Evolutionary conservation across 1,139 yeast species (phyloP).

Genomic region (Hansenula lynferdii): DNA sequence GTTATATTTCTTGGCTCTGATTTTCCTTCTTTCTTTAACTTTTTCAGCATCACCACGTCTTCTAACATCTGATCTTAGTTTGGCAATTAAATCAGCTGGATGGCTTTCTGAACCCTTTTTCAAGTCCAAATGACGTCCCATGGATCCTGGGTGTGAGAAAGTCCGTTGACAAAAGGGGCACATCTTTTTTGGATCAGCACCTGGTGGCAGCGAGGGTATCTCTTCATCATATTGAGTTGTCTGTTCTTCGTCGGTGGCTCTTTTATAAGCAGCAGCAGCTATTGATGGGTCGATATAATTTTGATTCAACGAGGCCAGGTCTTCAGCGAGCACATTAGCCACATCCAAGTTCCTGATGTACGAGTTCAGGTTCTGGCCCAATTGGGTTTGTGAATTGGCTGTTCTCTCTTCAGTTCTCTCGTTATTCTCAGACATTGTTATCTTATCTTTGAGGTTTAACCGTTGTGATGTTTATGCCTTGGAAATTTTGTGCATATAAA

Average conservation of each 20-base stretch:
- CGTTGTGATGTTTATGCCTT: slow-evolving; percentile 2
- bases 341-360: slow-evolving; percentile 18
- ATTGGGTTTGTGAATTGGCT: not conserved
- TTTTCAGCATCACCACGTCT: slow-evolving; percentile 42
- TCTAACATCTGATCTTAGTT: slow-evolving; percentile 39
- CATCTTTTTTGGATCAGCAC: slow-evolving; percentile 32
- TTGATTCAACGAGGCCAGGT: slow-evolving; percentile 9
- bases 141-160: slow-evolving; percentile 47
- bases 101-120: slow-evolving; percentile 42
- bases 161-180: slow-evolving; percentile 44
- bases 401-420: not conserved
- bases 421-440: not conserved
- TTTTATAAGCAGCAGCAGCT: slow-evolving; percentile 3
- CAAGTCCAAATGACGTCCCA: slow-evolving; percentile 45
- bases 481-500: not conserved
- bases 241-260: not conserved
- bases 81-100: slow-evolving; percentile 38
- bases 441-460: not conserved
- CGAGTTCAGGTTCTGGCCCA: slow-evolving; percentile 11
- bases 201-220: slow-evolving; percentile 15
- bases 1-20: slow-evolving; percentile 37
- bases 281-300: slow-evolving; percentile 16
- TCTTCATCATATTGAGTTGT: not conserved
- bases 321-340: slow-evolving; percentile 13
- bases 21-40: slow-evolving; percentile 33